Conservation (phyloP, 1,139 yeast species). For the Saccharomyces hybrid region DNA sequence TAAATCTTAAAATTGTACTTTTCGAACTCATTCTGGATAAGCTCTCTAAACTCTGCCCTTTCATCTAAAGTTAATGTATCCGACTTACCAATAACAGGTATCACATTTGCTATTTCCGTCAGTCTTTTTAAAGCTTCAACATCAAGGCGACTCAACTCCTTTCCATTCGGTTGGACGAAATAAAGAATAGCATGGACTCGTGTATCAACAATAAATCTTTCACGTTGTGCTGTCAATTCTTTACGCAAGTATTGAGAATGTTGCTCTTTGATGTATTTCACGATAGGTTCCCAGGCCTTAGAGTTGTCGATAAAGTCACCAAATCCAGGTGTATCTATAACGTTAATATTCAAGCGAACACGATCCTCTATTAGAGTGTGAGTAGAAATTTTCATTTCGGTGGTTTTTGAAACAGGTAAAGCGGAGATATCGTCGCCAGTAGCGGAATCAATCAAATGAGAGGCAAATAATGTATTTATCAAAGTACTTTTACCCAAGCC, state of each 20-base stretch:
- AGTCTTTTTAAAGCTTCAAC: constrained; percentile 76
- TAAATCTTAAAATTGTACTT: constrained; percentile 71
- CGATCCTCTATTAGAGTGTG: constrained; percentile 76
- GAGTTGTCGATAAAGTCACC: constrained; percentile 96
- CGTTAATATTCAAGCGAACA: constrained; percentile 75
- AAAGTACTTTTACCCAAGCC: constrained; percentile 93
- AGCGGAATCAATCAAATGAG: constrained; percentile 64
- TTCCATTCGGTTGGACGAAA: constrained; percentile 83
- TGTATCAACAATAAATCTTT: constrained; percentile 74
- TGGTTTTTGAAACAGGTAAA: constrained; percentile 78
- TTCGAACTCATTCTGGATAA: constrained; percentile 69
- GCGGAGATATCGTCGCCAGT: constrained; percentile 45
- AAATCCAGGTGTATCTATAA: constrained; percentile 96
- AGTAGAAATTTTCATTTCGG: constrained; percentile 72
- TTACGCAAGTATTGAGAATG: constrained; percentile 88
- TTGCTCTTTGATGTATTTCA: constrained; percentile 93
- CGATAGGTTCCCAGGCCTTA: constrained; percentile 94
- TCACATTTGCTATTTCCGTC: constrained; percentile 86
- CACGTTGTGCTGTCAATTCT: constrained; percentile 95
- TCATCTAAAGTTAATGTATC: constrained; percentile 85
- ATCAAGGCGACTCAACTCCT: constrained; percentile 75
- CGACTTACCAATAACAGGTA: constrained; percentile 90
- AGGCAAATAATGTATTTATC: constrained; percentile 80
- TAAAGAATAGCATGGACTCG: constrained; percentile 91
- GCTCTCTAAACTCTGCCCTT: constrained; percentile 66